A percentile compares a stretch with the other conserved stretches of the same genome.
Evolutionary conservation across 306 rosid species (phyloP).

Genomic region (Neltuma alba): DNA sequence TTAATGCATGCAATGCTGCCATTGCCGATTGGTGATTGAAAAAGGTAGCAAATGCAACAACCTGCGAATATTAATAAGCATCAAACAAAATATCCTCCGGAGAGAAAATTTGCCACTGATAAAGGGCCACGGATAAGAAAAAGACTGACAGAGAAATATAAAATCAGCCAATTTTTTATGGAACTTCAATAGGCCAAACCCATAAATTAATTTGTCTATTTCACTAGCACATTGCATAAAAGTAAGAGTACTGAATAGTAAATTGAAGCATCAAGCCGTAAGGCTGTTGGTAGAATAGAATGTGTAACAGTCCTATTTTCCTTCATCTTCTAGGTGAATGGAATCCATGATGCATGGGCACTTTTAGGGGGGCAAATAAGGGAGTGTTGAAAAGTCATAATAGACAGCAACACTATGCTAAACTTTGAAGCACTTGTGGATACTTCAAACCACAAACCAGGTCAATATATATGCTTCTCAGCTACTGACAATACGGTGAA

Average conservation of each 20-base stretch:
- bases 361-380: too few species aligned
- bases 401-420: too few species aligned
- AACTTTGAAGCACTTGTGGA: too few species aligned
- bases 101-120: background rate
- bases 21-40: constrained; percentile 87
- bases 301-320: background rate
- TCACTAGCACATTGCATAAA: background rate
- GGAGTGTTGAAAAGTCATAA: too few species aligned
- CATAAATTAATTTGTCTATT: background rate
- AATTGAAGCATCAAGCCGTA: background rate
- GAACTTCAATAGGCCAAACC: background rate
- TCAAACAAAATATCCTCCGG: background rate
- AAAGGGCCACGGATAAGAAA: background rate
- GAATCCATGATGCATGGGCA: too few species aligned
- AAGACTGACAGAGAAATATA: background rate
- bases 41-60: constrained; percentile 94
- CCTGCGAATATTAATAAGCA: constrained; percentile 53
- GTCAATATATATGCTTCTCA: background rate
- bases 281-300: background rate
- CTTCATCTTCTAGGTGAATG: background rate
- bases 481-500: background rate
- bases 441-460: too few species aligned
- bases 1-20: constrained; percentile 74
- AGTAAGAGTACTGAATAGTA: background rate
- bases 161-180: background rate